phyloP scores from a whole-genome alignment of 176 grass and related monocot genomes.

The Panicum miliaceum region DNA sequence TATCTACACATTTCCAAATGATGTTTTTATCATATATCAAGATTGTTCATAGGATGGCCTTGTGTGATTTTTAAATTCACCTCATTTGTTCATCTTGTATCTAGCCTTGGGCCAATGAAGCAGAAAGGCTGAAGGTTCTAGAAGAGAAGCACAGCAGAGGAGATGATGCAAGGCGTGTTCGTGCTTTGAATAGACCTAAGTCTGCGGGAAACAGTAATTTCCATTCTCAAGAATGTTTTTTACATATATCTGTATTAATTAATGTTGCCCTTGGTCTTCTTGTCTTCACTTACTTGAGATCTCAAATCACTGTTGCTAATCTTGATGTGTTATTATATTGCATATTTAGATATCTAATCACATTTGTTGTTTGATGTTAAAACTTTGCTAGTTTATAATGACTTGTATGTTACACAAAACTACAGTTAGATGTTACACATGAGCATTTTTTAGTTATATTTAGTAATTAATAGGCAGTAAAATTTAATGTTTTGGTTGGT shows the following conservation, averaged over 20 bases:
- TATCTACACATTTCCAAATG: slow-evolving; percentile 19
- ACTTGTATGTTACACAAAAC: slow-evolving; percentile 14
- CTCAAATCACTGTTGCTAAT: slow-evolving; percentile 13
- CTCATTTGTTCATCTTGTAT: slow-evolving; percentile 6
- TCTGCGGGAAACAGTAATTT: slow-evolving; percentile 40
- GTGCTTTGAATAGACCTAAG: slow-evolving; percentile 51
- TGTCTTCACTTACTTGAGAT: neutral
- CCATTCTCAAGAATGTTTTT: slow-evolving; percentile 6
- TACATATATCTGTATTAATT: neutral
- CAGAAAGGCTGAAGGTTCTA: slow-evolving; percentile 58
- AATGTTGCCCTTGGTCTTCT: neutral
- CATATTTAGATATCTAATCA: slow-evolving; percentile 25
- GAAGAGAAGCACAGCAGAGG: slow-evolving; percentile 72
- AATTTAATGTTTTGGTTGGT: slow-evolving; percentile 1
- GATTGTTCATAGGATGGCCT: slow-evolving; percentile 3
- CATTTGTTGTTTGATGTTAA: slow-evolving; percentile 14
- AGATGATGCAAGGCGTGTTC: slow-evolving; percentile 59
- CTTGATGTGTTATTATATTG: neutral
- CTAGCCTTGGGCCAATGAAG: slow-evolving; percentile 68
- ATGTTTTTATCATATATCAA: neutral
- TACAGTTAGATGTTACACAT: neutral
- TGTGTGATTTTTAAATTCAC: slow-evolving; percentile 18
- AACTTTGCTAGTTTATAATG: slow-evolving; percentile 10
- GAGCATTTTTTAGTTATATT: slow-evolving; percentile 32
- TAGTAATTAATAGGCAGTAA: neutral